A percentile compares a stretch with the other conserved stretches of the same genome.
These are phyloP conservation scores for Wickerhamiella slavikovae DNA, from an alignment of 805 yeast genomes.

Conservation along the genomic window DNA sequence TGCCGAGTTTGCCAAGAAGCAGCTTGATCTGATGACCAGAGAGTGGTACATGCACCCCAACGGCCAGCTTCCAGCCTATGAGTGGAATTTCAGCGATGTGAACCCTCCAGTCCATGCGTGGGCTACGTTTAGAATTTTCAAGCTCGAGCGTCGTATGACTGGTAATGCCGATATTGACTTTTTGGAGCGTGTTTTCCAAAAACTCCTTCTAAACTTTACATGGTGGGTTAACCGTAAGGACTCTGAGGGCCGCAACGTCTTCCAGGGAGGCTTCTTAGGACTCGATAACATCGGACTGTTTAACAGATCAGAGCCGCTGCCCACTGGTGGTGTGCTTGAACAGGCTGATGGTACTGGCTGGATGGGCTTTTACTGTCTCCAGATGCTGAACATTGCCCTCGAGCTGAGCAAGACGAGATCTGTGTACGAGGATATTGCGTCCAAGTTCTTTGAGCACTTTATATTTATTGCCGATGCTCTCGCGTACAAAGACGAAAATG, in stretches of 20 bases:
- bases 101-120: constrained; percentile 96
- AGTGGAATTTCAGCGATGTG: constrained; percentile 91
- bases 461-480: constrained; percentile 82
- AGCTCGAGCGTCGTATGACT: constrained; percentile 68
- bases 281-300: constrained; percentile 83
- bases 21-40: constrained; percentile 63
- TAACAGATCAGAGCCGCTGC: constrained; percentile 81
- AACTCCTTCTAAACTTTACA: constrained; percentile 68
- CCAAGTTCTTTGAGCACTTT: constrained; percentile 86
- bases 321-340: constrained; percentile 76
- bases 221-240: constrained; percentile 97
- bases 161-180: constrained; percentile 66
- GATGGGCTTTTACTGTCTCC: constrained; percentile 86
- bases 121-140: constrained; percentile 76
- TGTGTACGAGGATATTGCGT: constrained; percentile 82
- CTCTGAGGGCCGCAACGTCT: constrained; percentile 64
- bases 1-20: constrained; percentile 78
- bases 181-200: constrained; percentile 83
- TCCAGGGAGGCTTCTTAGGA: constrained; percentile 89
- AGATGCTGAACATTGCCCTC: constrained; percentile 80
- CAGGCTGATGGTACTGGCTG: constrained; percentile 95
- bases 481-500: constrained; percentile 43
- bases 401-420: constrained; percentile 72
- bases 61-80: constrained; percentile 94
- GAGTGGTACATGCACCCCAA: constrained; percentile 98